Evolutionary conservation across 768 basidiomycete species (phyloP), one percentile per base, ranked within the genome.

Genomic region (Favolaschia claudopus): DNA sequence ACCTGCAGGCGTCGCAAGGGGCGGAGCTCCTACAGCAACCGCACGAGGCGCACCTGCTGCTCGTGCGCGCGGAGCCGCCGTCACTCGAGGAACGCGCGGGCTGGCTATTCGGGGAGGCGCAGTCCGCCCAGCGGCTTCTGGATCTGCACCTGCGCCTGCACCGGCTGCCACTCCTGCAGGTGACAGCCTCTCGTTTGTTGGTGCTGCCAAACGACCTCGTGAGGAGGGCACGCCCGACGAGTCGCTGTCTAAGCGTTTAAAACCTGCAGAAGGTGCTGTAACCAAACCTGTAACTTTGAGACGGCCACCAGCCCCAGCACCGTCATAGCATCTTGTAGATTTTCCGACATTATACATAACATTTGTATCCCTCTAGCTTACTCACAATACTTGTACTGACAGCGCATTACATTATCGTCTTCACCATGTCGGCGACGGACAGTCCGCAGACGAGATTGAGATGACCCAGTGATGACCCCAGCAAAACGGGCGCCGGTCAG

Each of bases 201-300:
- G 88, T 31, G 89, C 88, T 6, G 86, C 87, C 15, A 91, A 91
- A 63, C 83, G 89, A 25, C 79, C 84, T 31, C 80, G 89, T 37
- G 89, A 91, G 61, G 85, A 86, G 28, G 77, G 76, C 12, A 70
- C 73, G 24, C 62, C 69, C 0, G 86, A 87, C 19, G 85, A 87
- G 65, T 83, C 87, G 10, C 75, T 90, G 29, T 86, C 83, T 0
- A 91, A 91, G 67, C 84, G 89, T 39, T 60, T 89, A 49, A 90
- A 88, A 68, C 85, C 85, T 44, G 83, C 85, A 39, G 79, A 80
- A 31, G 64, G 38, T n/a, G 34, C 57, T 24, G 44, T 27, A 13
- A 62, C 63, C 15, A 60, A 46, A 46, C 72, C 79, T 22, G 66
- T 78, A 10, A 47, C 58, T 19, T 57, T 78, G 46, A 69, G 73